Conservation (phyloP, 192 early-diverging fungal species). For the Dissophora ornata region DNA sequence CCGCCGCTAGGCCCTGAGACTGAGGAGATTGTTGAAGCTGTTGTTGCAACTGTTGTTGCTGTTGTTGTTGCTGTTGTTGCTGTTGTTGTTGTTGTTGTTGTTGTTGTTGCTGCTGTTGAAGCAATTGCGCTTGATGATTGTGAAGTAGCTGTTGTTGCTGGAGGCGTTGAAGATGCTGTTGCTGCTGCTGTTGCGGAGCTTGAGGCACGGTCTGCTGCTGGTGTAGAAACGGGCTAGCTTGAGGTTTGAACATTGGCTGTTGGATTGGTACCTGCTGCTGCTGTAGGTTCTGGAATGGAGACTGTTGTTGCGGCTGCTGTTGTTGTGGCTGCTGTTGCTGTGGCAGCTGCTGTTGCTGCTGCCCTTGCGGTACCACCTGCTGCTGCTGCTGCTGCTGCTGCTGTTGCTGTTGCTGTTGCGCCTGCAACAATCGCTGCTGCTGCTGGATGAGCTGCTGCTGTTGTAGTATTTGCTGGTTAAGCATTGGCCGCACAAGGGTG, state of each 20-base stretch:
- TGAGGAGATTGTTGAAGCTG: conserved; percentile 24
- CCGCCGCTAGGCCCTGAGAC: not conserved
- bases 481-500: conserved; percentile 15
- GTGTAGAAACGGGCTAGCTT: conserved; percentile 6
- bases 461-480: conserved; percentile 11
- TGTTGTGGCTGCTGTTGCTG: conserved; percentile 8
- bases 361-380: conserved; percentile 24
- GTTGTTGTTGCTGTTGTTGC: conserved; percentile 12
- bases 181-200: conserved; percentile 1
- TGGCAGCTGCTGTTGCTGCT: conserved; percentile 7
- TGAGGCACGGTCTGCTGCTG: conserved; percentile 7
- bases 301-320: conserved; percentile 2
- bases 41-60: conserved; percentile 13
- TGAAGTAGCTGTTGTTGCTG: conserved; percentile 1
- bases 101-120: conserved; percentile 19
- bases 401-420: conserved; percentile 15
- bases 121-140: too few species aligned
- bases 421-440: conserved; percentile 12
- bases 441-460: conserved; percentile 24
- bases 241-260: conserved; percentile 16
- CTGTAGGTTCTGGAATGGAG: conserved; percentile 13
- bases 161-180: conserved; percentile 11
- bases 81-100: conserved; percentile 8
- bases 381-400: conserved; percentile 19
- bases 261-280: conserved; percentile 20